Conservation (phyloP, 1,284 basidiomycete genomes). For the Rhodotorula sp. region DNA sequence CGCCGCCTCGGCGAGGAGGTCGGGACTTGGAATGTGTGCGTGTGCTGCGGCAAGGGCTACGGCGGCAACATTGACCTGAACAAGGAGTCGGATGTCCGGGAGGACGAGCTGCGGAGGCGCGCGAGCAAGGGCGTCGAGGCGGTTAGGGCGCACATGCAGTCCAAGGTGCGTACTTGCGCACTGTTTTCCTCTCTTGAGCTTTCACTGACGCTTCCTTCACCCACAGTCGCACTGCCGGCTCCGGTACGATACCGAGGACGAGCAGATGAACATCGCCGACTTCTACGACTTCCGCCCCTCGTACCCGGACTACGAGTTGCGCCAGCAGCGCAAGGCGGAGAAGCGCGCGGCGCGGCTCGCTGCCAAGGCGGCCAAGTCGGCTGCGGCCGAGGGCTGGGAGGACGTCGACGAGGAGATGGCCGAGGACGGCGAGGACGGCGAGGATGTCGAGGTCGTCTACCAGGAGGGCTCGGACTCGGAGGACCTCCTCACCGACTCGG, state of each 20-base stretch:
- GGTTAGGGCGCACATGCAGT: slow-evolving; percentile 88
- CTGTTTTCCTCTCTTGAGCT: no score
- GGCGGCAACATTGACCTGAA: slow-evolving; percentile 58
- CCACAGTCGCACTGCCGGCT: slow-evolving; percentile 79
- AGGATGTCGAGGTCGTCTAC: slow-evolving; percentile 55
- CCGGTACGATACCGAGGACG: slow-evolving; percentile 77
- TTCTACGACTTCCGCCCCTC: slow-evolving; percentile 88
- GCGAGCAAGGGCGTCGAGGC: slow-evolving; percentile 63
- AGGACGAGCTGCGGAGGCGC: slow-evolving; percentile 38
- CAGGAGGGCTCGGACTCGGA: slow-evolving; percentile 47
- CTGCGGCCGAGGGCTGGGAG: slow-evolving; percentile 51
- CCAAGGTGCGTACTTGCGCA: slow-evolving; percentile 74
- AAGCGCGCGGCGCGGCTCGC: slow-evolving; percentile 46
- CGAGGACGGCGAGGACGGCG: slow-evolving; percentile 49
- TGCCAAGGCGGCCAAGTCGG: slow-evolving; percentile 43
- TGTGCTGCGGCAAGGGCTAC: slow-evolving; percentile 65
- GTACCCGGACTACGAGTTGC: slow-evolving; percentile 64
- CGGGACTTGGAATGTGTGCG: slow-evolving; percentile 86
- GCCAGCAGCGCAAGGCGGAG: slow-evolving; percentile 50
- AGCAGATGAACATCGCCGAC: slow-evolving; percentile 85
- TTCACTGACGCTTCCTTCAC: neutral
- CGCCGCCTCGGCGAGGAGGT: slow-evolving; percentile 91
- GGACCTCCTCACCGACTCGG: slow-evolving; percentile 13
- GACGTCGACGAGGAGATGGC: slow-evolving; percentile 56
- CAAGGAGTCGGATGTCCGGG: slow-evolving; percentile 56